Evolutionary conservation across 2,329 filamentous ascomycete species (phyloP).

Genomic region (Claviceps digitariae): DNA sequence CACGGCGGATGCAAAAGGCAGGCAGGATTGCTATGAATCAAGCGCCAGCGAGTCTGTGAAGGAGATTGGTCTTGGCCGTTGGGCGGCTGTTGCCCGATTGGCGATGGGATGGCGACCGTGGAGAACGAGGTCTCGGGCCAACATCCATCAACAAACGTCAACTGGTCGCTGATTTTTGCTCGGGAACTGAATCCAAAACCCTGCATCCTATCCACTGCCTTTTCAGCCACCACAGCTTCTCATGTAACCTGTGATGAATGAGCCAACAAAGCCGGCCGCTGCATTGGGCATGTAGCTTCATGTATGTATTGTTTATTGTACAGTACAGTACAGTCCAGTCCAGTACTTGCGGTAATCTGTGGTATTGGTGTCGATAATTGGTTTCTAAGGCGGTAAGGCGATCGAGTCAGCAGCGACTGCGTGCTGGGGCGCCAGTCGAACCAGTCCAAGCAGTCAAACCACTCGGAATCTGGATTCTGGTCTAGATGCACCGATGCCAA

Average conservation of each 20-base stretch:
- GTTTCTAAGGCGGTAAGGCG: background rate
- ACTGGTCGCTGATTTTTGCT: background rate
- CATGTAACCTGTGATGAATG: background rate
- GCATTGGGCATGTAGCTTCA: background rate
- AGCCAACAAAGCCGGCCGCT: background rate
- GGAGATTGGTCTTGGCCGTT: slow-evolving; percentile 1
- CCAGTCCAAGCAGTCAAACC: background rate
- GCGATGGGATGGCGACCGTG: background rate
- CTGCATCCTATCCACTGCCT: background rate
- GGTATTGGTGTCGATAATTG: background rate
- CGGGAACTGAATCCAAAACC: background rate
- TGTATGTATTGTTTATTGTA: background rate
- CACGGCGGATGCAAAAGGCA: background rate
- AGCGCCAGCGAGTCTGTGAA: background rate
- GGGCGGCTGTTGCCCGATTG: slow-evolving; percentile 3
- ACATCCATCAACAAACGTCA: background rate
- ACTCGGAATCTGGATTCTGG: background rate
- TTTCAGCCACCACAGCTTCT: background rate
- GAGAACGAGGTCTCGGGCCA: background rate
- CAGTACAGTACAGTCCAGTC: background rate
- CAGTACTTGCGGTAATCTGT: background rate
- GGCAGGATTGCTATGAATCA: background rate
- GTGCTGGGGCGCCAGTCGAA: background rate
- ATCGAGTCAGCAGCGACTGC: background rate
- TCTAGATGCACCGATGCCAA: background rate